Conservation (phyloP, 108 stramenopile genomes). For the Stephanodiscus triporus region DNA sequence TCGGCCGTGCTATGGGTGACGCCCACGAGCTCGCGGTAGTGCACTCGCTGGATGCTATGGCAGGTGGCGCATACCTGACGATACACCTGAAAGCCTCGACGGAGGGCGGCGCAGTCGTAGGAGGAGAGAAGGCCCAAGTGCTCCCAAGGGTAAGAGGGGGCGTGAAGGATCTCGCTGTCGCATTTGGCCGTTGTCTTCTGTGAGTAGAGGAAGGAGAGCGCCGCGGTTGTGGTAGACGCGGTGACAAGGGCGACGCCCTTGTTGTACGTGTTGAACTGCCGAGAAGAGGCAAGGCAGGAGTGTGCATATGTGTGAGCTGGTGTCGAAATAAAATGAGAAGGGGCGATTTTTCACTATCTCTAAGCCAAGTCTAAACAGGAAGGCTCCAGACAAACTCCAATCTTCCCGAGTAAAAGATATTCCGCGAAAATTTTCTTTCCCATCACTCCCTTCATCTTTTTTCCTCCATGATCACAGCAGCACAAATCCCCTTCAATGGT, state of each 20-base stretch:
- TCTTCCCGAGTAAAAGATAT: neutral
- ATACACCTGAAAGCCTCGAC: slow-evolving; percentile 99
- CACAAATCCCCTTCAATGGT: neutral
- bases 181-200: slow-evolving; percentile 29
- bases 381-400: neutral
- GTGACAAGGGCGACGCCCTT: slow-evolving; percentile 42
- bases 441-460: too few relatives aligned
- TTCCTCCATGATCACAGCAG: too few relatives aligned
- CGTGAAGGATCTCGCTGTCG: slow-evolving; percentile 77
- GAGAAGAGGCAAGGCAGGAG: neutral
- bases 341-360: neutral
- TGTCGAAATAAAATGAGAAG: neutral
- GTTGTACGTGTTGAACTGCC: slow-evolving; percentile 41
- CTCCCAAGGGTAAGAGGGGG: slow-evolving; percentile 77
- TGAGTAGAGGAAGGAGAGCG: slow-evolving; percentile 14
- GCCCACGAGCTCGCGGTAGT: slow-evolving; percentile 97
- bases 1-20: slow-evolving; percentile 95
- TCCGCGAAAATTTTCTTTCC: neutral
- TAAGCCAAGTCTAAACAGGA: too few relatives aligned
- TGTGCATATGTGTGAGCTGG: neutral
- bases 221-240: slow-evolving; percentile 26
- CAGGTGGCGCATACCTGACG: slow-evolving; percentile 98
- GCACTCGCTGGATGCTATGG: slow-evolving; percentile 90
- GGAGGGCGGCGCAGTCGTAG: slow-evolving; percentile 90
- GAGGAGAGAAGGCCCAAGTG: slow-evolving; percentile 81